Percentiles rank a stretch among this genome's conserved stretches.
Conservation (phyloP, 2,329 filamentous ascomycete genomes). For the Diplodia sapinea region DNA sequence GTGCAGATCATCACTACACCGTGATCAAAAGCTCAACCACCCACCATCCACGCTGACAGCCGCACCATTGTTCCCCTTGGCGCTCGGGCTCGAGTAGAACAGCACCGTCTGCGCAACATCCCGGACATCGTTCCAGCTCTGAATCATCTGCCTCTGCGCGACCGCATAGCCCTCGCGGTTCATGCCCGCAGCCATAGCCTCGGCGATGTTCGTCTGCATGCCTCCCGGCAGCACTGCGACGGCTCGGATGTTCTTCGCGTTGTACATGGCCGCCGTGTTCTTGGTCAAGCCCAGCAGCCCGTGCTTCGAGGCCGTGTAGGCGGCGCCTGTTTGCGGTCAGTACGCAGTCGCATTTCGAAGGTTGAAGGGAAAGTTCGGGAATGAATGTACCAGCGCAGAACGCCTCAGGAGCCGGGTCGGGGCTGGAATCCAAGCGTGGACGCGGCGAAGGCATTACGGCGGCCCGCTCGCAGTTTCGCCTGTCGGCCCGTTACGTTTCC, state of each 20-base stretch:
- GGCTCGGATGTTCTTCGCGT: slow-evolving; percentile 53
- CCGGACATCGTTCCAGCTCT: slow-evolving; percentile 35
- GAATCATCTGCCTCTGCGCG: slow-evolving; percentile 36
- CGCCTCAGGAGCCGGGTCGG: neutral
- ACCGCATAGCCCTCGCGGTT: slow-evolving; percentile 39
- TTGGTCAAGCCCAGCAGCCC: slow-evolving; percentile 55
- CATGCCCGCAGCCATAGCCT: slow-evolving; percentile 47
- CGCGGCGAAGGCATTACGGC: neutral
- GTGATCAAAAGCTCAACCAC: slow-evolving; percentile 18
- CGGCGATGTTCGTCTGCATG: slow-evolving; percentile 54
- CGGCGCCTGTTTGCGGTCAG: slow-evolving; percentile 43
- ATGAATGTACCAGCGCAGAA: neutral
- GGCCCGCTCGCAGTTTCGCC: neutral
- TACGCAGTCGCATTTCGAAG: neutral
- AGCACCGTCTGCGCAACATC: slow-evolving; percentile 44
- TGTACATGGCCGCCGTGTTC: slow-evolving; percentile 56
- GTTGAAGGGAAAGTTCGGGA: neutral
- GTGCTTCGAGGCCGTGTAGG: slow-evolving; percentile 56
- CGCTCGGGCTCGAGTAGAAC: slow-evolving; percentile 42
- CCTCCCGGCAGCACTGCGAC: slow-evolving; percentile 54
- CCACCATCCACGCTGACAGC: slow-evolving; percentile 30
- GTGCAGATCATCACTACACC: too few species aligned
- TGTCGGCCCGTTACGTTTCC: neutral
- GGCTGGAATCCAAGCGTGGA: too few species aligned
- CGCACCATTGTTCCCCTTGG: slow-evolving; percentile 43